Conservation (phyloP, 2,329 filamentous ascomycete species). For the Stemphylium lycopersici region DNA sequence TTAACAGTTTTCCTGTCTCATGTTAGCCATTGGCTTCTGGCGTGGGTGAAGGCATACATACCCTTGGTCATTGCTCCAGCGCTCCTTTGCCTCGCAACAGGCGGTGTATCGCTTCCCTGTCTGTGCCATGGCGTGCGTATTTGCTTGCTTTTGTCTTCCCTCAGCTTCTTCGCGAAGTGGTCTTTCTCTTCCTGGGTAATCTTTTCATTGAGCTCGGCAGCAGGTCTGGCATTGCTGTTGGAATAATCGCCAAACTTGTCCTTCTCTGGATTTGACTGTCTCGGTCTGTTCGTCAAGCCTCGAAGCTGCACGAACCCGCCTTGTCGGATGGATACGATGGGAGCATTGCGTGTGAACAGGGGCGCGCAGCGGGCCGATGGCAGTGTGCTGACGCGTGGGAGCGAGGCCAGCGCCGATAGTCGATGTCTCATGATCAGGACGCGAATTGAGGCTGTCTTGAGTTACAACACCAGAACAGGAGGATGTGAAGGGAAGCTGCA, state of each 20-base stretch:
- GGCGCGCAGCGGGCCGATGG: slow-evolving; percentile 19
- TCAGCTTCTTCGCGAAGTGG: slow-evolving; percentile 52
- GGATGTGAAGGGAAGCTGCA: slow-evolving; percentile 7
- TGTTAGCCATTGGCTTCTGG: slow-evolving; percentile 10
- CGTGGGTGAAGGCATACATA: slow-evolving; percentile 43
- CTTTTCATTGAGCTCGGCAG: slow-evolving; percentile 51
- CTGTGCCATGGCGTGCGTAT: slow-evolving; percentile 70
- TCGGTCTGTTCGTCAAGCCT: not conserved
- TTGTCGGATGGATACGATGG: not conserved
- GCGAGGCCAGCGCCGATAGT: slow-evolving; percentile 30
- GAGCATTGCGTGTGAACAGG: slow-evolving; percentile 6
- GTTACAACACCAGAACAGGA: not conserved
- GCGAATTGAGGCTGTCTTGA: not conserved
- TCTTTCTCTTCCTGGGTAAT: slow-evolving; percentile 54
- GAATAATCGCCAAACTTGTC: slow-evolving; percentile 30
- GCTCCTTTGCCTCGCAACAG: slow-evolving; percentile 58
- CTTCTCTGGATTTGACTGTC: slow-evolving; percentile 13
- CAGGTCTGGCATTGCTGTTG: slow-evolving; percentile 46
- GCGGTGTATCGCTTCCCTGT: slow-evolving; percentile 64
- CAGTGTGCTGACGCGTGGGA: slow-evolving; percentile 23
- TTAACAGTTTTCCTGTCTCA: slow-evolving; percentile 72
- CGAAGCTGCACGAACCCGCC: slow-evolving; percentile 5
- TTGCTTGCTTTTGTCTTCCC: slow-evolving; percentile 61
- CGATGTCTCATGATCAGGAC: slow-evolving; percentile 39
- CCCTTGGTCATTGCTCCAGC: slow-evolving; percentile 70